phyloP scores from a whole-genome alignment of 495 filamentous ascomycete genomes.

The Platismatia glauca region DNA sequence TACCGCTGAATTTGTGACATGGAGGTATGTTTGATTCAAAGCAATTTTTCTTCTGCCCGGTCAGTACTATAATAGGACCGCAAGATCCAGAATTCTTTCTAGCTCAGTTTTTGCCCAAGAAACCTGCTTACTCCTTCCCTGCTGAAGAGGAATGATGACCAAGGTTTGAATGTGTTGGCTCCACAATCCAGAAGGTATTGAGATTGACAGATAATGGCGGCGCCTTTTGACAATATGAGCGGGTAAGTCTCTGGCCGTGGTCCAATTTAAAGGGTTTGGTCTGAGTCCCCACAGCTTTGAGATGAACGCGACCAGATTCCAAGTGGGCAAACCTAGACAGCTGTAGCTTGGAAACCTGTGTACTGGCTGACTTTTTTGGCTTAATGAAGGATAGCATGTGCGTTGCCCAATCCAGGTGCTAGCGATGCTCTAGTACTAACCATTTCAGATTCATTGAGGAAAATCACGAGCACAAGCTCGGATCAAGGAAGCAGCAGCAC shows the following conservation, averaged over 20 bases:
- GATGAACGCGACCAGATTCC: slow-evolving; percentile 88
- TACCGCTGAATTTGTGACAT: slow-evolving; percentile 77
- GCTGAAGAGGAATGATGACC: slow-evolving; percentile 76
- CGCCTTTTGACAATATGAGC: slow-evolving; percentile 72
- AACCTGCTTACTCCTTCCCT: not conserved
- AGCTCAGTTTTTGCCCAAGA: not conserved
- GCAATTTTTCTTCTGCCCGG: not conserved
- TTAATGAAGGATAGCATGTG: slow-evolving; percentile 66
- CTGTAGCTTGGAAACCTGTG: not conserved
- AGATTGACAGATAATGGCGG: slow-evolving; percentile 63
- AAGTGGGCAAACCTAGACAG: slow-evolving; percentile 47
- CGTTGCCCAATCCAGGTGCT: slow-evolving; percentile 24
- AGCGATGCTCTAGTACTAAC: not conserved
- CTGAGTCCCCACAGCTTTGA: slow-evolving; percentile 56
- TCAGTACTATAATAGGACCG: not conserved
- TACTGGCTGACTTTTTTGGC: slow-evolving; percentile 17
- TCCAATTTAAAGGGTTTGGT: not conserved
- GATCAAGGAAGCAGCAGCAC: slow-evolving; percentile 42
- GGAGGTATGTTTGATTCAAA: slow-evolving; percentile 40
- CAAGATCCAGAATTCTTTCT: not conserved
- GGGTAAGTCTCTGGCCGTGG: slow-evolving; percentile 43
- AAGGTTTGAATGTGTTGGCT: slow-evolving; percentile 49
- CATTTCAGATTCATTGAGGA: slow-evolving; percentile 81
- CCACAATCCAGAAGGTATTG: not conserved
- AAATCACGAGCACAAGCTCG: slow-evolving; percentile 59